Evolutionary conservation across 2,329 filamentous ascomycete genomes (phyloP), one percentile per base, ranked within the genome.

Genomic region (Zymoseptoria brevis): DNA sequence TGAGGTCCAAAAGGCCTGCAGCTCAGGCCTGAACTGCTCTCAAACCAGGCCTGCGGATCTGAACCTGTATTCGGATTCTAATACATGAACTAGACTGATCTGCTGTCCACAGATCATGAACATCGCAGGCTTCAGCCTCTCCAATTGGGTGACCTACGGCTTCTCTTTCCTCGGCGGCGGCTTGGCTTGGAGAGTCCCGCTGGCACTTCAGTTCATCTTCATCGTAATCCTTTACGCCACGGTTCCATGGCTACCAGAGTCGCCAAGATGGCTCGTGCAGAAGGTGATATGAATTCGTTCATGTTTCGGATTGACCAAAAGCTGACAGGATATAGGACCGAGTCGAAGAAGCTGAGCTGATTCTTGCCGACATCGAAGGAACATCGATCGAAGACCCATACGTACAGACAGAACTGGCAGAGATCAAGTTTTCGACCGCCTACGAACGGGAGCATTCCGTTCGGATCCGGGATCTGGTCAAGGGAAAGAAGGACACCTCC

Each of bases 91-190:
- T 3, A 41, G 4, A 41, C 35, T 41, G 35, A 41, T 13, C 35
- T 41, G 11, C 13, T n/a, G 5, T 16, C 35, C 35, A 16, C 5
- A 45, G 35, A 78, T 78, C 52, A 72, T 81, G 66, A 68, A 67
- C 41, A 78, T 81, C 50, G 74, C 73, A 19, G 81, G 80, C 1
- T 81, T 80, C 60, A 75, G 70, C 1, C 53, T 82, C 1, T 76
- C 74, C 4, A 81, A 81, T 51, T 83, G 80, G 79, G 73, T 82
- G 9, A 81, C 76, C 7, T 82, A 76, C 58, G 79, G 79, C 1
- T 75, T 82, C 57, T 78, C 75, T 5, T 83, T 78, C 63, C 64
- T 75, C 1, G 66, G 64, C 3, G 76, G 77, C 4, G 62, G 72
- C 0, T 68, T 79, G 11, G 69, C 75, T 0, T 80, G 79, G 78